Evolutionary conservation across 768 basidiomycete genomes (phyloP).

Genomic region (Lactarius akahatsu): DNA sequence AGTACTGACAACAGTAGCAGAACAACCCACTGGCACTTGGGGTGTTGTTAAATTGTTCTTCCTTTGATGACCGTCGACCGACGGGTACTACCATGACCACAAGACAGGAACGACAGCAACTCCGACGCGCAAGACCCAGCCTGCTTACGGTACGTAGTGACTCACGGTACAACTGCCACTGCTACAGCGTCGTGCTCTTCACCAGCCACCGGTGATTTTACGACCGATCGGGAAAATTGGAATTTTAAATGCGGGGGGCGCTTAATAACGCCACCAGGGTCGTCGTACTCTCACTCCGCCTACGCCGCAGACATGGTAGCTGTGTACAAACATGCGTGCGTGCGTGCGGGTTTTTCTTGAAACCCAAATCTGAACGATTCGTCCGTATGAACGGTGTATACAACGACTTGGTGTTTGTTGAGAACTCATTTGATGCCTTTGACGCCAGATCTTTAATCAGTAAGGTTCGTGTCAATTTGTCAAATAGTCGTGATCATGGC

Average conservation of each 20-base stretch:
- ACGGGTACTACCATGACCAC: neutral
- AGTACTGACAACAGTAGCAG: neutral
- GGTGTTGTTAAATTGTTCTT: neutral
- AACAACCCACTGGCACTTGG: neutral
- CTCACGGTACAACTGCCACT: neutral
- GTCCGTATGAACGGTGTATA: neutral
- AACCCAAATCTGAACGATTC: too few relatives aligned
- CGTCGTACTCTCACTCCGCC: neutral
- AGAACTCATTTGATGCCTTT: neutral
- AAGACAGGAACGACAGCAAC: neutral
- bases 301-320: neutral
- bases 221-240: neutral
- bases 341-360: neutral
- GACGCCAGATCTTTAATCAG: neutral
- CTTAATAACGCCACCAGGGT: neutral
- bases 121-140: neutral
- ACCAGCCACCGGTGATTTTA: neutral
- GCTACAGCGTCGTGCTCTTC: neutral
- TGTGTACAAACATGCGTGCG: neutral
- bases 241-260: neutral
- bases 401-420: neutral
- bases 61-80: neutral
- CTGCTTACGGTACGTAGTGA: neutral
- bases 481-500: neutral
- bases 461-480: neutral